Conservation (phyloP, 345 rosid genomes). For the Ricinus communis region DNA sequence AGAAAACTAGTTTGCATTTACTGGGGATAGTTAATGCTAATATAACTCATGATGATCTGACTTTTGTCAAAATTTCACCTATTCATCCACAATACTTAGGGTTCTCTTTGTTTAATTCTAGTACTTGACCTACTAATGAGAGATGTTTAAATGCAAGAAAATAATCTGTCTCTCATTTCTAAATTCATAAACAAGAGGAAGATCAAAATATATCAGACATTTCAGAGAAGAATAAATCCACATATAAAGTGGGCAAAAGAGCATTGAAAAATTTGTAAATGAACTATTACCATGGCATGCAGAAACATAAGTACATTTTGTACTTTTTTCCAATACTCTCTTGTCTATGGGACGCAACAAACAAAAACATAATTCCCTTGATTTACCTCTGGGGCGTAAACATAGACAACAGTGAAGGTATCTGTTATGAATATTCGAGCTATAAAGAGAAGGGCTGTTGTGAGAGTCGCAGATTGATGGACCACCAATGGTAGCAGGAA, state of each 20-base stretch:
- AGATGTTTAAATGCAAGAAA: background rate
- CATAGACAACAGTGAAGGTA: slow-evolving; percentile 64
- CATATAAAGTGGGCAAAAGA: background rate
- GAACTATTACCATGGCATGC: background rate
- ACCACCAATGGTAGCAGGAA: slow-evolving; percentile 73
- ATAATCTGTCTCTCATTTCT: background rate
- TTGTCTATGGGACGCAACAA: background rate
- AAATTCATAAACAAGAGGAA: background rate
- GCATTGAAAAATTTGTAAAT: background rate
- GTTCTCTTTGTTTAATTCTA: background rate
- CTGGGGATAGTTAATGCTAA: background rate
- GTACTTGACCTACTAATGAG: background rate
- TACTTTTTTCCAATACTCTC: background rate
- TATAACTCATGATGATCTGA: background rate
- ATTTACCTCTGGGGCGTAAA: slow-evolving; percentile 90
- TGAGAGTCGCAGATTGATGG: slow-evolving; percentile 57
- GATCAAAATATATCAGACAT: too few relatives aligned
- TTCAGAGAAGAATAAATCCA: background rate
- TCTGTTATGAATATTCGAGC: slow-evolving; percentile 85
- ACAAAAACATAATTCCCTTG: background rate
- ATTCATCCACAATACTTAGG: background rate
- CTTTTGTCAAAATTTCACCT: background rate
- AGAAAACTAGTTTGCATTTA: too few relatives aligned
- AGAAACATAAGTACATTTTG: background rate
- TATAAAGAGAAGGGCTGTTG: slow-evolving; percentile 71